A percentile compares a stretch with the other conserved stretches of the same genome.
These are phyloP conservation scores for Globisporangium nagaii DNA, from an alignment of 352 stramenopile genomes.

Conservation along the genomic window DNA sequence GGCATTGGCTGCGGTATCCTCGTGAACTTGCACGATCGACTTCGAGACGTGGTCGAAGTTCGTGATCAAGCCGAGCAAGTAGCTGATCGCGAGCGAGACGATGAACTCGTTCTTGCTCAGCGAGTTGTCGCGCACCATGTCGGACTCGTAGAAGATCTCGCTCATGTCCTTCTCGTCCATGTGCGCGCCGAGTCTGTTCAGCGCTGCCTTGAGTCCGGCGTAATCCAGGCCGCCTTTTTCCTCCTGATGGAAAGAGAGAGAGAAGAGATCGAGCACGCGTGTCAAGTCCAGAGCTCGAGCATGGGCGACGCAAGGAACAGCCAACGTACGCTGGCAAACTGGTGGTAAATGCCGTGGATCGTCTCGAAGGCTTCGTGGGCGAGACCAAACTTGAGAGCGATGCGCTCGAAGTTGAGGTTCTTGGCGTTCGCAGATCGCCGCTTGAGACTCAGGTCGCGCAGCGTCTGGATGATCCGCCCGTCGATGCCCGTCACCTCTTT, in stretches of 20 bases:
- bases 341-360: constrained; percentile 59
- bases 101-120: constrained; percentile 86
- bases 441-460: constrained; percentile 56
- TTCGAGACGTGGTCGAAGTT: constrained; percentile 54
- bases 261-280: no score
- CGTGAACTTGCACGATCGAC: constrained; percentile 20
- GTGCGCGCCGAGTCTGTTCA: constrained; percentile 50
- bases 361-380: constrained; percentile 58
- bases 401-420: constrained; percentile 65
- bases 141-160: constrained; percentile 86
- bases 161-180: constrained; percentile 66
- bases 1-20: constrained; percentile 25
- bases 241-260: constrained; percentile 17
- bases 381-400: constrained; percentile 68
- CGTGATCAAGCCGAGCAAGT: constrained; percentile 75
- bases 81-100: constrained; percentile 76
- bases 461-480: constrained; percentile 56
- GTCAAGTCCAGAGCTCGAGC: no score
- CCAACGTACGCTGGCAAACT: constrained; percentile 46
- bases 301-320: no score
- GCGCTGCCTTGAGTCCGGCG: constrained; percentile 53
- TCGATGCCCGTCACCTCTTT: constrained; percentile 56
- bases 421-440: constrained; percentile 42
- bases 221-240: constrained; percentile 58
- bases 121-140: constrained; percentile 84